phyloP scores from a whole-genome alignment of 2,329 filamentous ascomycete species.

The Paecilomyces sp. region DNA sequence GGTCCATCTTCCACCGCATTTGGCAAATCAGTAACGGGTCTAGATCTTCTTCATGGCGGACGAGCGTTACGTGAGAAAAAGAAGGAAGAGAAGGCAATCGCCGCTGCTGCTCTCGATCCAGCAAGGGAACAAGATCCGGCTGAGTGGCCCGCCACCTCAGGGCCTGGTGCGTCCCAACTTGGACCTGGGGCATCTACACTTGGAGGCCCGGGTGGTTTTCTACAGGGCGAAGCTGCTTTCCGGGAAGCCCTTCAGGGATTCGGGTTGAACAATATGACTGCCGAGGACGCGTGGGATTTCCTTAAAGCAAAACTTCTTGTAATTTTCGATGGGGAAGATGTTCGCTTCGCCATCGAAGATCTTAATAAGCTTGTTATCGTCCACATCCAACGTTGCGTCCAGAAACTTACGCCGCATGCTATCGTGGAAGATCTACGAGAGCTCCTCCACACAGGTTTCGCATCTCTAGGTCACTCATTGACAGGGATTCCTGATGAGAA shows the following conservation, averaged over 20 bases:
- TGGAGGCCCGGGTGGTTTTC: conserved; percentile 21
- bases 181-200: conserved; percentile 31
- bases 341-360: conserved; percentile 58
- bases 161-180: conserved; percentile 16
- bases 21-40: conserved; percentile 71
- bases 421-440: conserved; percentile 59
- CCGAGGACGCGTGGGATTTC: conserved; percentile 60
- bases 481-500: conserved; percentile 73
- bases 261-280: conserved; percentile 62
- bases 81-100: conserved; percentile 57
- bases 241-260: conserved; percentile 42
- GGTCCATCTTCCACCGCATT: conserved; percentile 56
- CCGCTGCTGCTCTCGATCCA: conserved; percentile 19
- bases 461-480: conserved; percentile 76
- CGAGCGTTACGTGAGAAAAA: conserved; percentile 74
- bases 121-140: conserved; percentile 25
- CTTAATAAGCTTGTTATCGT: conserved; percentile 57
- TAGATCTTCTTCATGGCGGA: conserved; percentile 72
- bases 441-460: conserved; percentile 65
- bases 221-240: conserved; percentile 27
- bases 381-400: conserved; percentile 56
- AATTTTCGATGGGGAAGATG: conserved; percentile 59
- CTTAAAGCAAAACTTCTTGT: conserved; percentile 57
- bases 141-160: conserved; percentile 24
- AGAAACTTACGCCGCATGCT: conserved; percentile 51